Evolutionary conservation across 2,329 filamentous ascomycete genomes (phyloP), one percentile per base, ranked within the genome.

Genomic region (Fusarium solani-melongenae): DNA sequence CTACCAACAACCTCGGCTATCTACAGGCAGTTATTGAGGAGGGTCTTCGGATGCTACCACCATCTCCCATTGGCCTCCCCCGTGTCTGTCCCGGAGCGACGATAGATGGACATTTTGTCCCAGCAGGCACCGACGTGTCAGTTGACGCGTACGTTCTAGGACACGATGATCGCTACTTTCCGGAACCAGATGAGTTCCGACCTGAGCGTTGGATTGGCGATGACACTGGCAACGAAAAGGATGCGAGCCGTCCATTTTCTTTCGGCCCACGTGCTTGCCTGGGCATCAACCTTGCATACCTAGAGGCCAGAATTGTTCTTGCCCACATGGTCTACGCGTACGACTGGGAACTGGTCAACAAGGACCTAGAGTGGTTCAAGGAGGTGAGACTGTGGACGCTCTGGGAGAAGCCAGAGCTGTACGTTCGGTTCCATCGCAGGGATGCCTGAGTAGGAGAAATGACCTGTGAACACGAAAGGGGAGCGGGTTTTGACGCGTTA

Each of bases 1-100:
- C 64, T 3, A 65, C 62, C 8, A 34, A 36, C 2, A 51, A 63
- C 22, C 64, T 75, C 9, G 24, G 36, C 2, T 75, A 75, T 12
- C 46, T 75, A 1, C 33, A 56, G 2, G 72, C 31, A 0, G 66
- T 70, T 15, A 62, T 75, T 1, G 69, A 75, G 20, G 72, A 75
- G 29, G 39, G 58, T 1, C 72, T 75, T 17, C 66, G 72, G 0
- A 51, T 74, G 0, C 66, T 74, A 4, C 69, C 69, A 2, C 66
- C 69, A 3, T 51, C 51, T 6, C 36, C 69, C 1, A 27, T 67
- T 3, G 67, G 72, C 10, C 44, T 46, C 5, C 69, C 72, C 0
- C 62, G 72, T 0, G 41, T 71, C 2, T 68, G 44, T 5, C 62
- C 63, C 5, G 72, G 72, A 4, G 64, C 55, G 4, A 66, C 20